Percentiles rank a stretch among this genome's conserved stretches.
These are phyloP conservation scores for Allium cepa DNA, from an alignment of 106 monocot genomes.

Conservation along the genomic window DNA sequence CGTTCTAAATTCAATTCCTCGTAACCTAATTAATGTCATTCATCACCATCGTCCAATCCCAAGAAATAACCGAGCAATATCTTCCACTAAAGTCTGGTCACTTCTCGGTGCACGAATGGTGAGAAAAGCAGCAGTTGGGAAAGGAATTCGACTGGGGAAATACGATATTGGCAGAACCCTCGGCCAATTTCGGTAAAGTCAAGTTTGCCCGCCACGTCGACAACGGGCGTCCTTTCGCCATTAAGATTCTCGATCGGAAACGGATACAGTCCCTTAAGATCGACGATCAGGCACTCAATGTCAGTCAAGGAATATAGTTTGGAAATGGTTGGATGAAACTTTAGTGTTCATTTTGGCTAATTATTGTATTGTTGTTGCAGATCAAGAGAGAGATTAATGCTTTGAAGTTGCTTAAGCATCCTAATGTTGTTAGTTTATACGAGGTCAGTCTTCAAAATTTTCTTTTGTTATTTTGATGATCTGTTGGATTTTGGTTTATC, in stretches of 20 bases:
- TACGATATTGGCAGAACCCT: slow-evolving; percentile 77
- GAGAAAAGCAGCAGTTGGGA: background rate
- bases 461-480: no score
- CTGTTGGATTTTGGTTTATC: no score
- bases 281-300: slow-evolving; percentile 36
- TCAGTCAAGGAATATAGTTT: no score
- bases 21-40: no score
- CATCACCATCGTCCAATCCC: no score
- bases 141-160: slow-evolving; percentile 37
- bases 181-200: slow-evolving; percentile 75
- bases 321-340: no score
- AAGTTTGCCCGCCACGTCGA: slow-evolving; percentile 49
- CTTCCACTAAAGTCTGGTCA: background rate
- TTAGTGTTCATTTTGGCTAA: no score
- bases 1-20: no score
- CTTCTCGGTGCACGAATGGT: background rate
- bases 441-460: slow-evolving; percentile 21
- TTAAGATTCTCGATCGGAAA: slow-evolving; percentile 72
- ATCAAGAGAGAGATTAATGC: slow-evolving; percentile 64
- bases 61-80: background rate
- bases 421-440: slow-evolving; percentile 48
- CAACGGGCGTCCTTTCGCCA: slow-evolving; percentile 48
- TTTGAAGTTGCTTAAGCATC: slow-evolving; percentile 53
- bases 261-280: slow-evolving; percentile 39
- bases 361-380: slow-evolving; percentile 12